Percentiles rank a stretch among this genome's conserved stretches.
Evolutionary conservation across 345 rosid species (phyloP).

Genomic region (Corymbia maculata): DNA sequence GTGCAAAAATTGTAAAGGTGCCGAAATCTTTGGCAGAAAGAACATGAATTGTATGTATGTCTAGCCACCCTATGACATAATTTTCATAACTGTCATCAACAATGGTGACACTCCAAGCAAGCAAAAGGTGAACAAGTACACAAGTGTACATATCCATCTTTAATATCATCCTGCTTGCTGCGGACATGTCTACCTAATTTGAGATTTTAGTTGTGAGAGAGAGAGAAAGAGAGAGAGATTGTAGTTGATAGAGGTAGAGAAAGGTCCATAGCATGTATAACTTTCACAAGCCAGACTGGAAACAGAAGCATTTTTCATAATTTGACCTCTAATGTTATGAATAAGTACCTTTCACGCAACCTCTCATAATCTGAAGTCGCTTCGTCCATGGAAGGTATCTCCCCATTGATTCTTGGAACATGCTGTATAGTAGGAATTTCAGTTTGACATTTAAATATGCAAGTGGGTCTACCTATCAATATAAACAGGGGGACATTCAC

Average conservation of each 20-base stretch:
- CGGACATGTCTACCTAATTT: background rate
- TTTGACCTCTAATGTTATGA: background rate
- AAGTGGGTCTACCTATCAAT: background rate
- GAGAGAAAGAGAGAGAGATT: background rate
- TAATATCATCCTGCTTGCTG: background rate
- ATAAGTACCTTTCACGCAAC: conserved; percentile 55
- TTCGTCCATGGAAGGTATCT: conserved; percentile 89
- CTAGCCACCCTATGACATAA: background rate
- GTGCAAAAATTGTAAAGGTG: background rate
- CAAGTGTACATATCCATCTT: background rate
- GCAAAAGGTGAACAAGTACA: background rate
- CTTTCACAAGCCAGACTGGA: background rate
- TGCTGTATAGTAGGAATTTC: conserved; percentile 32
- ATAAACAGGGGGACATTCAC: background rate
- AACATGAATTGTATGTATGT: background rate
- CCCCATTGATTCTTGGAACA: conserved; percentile 87
- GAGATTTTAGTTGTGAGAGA: background rate
- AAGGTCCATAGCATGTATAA: background rate
- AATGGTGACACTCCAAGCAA: background rate
- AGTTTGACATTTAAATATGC: background rate
- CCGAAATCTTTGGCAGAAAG: background rate
- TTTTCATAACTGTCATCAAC: background rate
- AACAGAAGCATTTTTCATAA: background rate
- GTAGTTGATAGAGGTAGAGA: background rate
- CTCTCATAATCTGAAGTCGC: conserved; percentile 94